Percentiles rank a stretch among this genome's conserved stretches.
phyloP scores from a whole-genome alignment of 495 filamentous ascomycete genomes.

The Articulospora tetracladia region DNA sequence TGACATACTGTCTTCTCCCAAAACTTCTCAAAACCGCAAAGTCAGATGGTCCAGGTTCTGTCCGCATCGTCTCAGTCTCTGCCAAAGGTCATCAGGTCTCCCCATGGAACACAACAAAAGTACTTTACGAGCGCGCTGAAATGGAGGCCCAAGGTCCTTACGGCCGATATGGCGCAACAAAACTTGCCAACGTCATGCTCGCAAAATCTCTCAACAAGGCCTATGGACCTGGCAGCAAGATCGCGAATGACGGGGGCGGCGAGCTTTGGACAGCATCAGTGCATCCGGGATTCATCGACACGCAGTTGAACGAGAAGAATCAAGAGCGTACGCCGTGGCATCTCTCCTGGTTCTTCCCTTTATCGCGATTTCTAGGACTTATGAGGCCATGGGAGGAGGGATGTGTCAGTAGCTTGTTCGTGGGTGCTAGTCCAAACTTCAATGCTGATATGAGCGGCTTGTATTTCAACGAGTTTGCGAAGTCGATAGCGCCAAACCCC shows the following conservation, averaged over 20 bases:
- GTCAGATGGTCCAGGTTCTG: neutral
- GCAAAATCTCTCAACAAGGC: neutral
- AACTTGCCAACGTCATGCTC: neutral
- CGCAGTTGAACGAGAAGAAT: neutral
- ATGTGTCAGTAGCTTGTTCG: neutral
- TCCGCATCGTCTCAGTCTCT: neutral
- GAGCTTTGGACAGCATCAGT: neutral
- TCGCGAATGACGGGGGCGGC: neutral
- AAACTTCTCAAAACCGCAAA: slow-evolving; percentile 34
- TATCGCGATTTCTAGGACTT: neutral
- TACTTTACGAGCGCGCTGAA: neutral
- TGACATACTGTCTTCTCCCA: slow-evolving; percentile 36
- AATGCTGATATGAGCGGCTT: neutral
- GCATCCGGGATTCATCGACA: neutral
- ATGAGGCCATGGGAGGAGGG: neutral
- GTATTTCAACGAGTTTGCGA: neutral
- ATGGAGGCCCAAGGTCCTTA: neutral
- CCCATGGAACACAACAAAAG: neutral
- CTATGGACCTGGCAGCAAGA: neutral
- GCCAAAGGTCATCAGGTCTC: neutral
- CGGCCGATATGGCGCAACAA: neutral
- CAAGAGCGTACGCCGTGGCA: neutral
- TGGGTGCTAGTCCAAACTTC: neutral
- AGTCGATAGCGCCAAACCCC: slow-evolving; percentile 12
- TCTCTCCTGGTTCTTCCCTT: neutral